Conservation (phyloP, 2,329 filamentous ascomycete genomes). For the Ophiostoma angusticollis region DNA sequence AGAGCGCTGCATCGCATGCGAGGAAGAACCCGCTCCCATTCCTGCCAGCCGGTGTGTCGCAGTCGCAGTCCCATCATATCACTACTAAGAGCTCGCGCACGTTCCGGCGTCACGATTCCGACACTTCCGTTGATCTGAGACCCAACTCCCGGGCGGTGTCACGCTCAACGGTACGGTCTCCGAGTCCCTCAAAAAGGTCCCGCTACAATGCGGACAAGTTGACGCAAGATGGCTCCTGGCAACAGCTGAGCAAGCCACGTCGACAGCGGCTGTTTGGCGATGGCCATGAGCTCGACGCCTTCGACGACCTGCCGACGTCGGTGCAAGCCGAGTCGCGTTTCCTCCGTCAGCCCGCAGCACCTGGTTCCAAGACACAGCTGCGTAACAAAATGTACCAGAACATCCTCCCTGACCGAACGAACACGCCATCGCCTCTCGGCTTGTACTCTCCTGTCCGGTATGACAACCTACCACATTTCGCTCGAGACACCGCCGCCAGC, state of each 20-base stretch:
- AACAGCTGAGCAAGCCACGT: conserved; percentile 61
- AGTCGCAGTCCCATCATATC: conserved; percentile 60
- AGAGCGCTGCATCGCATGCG: conserved; percentile 37
- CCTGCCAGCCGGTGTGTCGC: conserved; percentile 60
- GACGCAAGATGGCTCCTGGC: conserved; percentile 37
- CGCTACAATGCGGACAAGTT: conserved; percentile 26
- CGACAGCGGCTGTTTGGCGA: conserved; percentile 70
- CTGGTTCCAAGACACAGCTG: conserved; percentile 50
- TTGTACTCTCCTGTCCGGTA: conserved; percentile 44
- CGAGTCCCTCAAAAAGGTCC: conserved; percentile 40
- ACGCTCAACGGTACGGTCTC: conserved; percentile 45
- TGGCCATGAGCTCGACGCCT: conserved; percentile 80
- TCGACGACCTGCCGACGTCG: conserved; percentile 91
- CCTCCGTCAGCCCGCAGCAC: conserved; percentile 62
- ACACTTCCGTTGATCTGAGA: conserved; percentile 47
- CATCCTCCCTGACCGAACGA: conserved; percentile 39
- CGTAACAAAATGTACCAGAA: conserved; percentile 46
- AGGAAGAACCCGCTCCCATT: conserved; percentile 60
- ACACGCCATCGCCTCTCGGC: conserved; percentile 38
- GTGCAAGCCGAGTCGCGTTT: conserved; percentile 68
- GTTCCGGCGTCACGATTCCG: conserved; percentile 73
- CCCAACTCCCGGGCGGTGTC: conserved; percentile 45
- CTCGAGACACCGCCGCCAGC: conserved; percentile 52
- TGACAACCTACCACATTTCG: conserved; percentile 48
- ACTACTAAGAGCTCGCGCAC: conserved; percentile 56